Percentiles rank a stretch among this genome's conserved stretches.
phyloP scores from a whole-genome alignment of 2,329 filamentous ascomycete genomes.

The Colletotrichum sp. region DNA sequence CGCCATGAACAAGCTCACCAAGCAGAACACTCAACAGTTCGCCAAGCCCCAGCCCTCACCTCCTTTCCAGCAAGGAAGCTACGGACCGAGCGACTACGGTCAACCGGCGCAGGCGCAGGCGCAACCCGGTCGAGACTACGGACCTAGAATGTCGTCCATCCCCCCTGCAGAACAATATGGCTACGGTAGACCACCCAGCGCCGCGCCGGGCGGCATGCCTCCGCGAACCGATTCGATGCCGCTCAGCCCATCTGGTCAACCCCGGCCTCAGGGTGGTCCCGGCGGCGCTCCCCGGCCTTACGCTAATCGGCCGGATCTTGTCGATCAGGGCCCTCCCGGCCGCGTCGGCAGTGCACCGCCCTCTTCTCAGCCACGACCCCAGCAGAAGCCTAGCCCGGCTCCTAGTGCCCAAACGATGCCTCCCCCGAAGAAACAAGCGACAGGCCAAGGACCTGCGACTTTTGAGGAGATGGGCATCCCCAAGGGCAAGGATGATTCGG shows the following conservation, averaged over 20 bases:
- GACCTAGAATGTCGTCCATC: conserved; percentile 38
- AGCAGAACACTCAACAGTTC: conserved; percentile 33
- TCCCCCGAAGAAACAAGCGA: conserved; percentile 45
- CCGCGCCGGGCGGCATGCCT: conserved; percentile 26
- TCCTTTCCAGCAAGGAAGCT: conserved; percentile 26
- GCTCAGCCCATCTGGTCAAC: conserved; percentile 12
- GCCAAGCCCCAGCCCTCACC: conserved; percentile 29
- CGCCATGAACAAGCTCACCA: conserved; percentile 42
- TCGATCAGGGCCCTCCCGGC: conserved; percentile 18
- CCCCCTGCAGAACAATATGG: conserved; percentile 30
- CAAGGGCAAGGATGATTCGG: conserved; percentile 79
- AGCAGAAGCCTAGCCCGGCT: conserved; percentile 29
- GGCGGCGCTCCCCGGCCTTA: conserved; percentile 8
- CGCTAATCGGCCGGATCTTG: conserved; percentile 14
- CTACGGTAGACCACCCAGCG: conserved; percentile 33
- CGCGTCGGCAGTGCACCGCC: conserved; percentile 45
- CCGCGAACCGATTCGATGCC: conserved; percentile 38
- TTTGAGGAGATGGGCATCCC: conserved; percentile 99
- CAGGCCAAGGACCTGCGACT: conserved; percentile 84
- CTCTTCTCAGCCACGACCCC: conserved; percentile 27
- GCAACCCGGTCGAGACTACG: conserved; percentile 41
- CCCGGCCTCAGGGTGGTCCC: conserved; percentile 6
- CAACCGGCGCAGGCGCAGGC: conserved; percentile 20
- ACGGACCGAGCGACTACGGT: conserved; percentile 21
- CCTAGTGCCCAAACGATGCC: conserved; percentile 36